Evolutionary conservation across 306 rosid genomes (phyloP).

Genomic region (Albizia julibrissin): DNA sequence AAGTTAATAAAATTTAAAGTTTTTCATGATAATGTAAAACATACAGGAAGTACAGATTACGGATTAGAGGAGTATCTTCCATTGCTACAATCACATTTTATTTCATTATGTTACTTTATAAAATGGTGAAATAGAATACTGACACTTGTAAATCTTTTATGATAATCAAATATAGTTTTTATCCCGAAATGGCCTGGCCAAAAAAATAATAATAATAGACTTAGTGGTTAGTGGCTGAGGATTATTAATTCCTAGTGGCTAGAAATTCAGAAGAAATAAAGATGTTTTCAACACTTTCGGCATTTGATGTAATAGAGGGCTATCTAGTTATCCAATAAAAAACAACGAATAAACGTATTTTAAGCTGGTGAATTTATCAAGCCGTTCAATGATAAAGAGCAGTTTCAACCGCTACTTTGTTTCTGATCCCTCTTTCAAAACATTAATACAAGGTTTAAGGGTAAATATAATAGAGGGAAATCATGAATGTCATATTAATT

Average conservation of each 20-base stretch:
- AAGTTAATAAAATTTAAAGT: no score
- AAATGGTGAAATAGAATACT: neutral
- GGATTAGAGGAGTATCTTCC: neutral
- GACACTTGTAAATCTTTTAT: neutral
- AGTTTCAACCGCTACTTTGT: neutral
- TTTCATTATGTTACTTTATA: neutral
- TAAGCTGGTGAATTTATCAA: neutral
- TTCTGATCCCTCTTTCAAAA: neutral
- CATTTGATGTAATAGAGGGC: neutral
- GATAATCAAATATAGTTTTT: neutral
- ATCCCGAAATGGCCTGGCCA: neutral
- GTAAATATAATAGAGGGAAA: neutral
- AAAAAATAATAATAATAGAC: neutral
- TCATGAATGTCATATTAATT: neutral
- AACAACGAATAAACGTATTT: neutral
- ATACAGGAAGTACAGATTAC: no score
- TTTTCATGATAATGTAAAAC: no score
- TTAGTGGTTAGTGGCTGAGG: slow-evolving; percentile 4
- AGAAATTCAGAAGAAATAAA: neutral
- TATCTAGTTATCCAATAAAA: neutral
- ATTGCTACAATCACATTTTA: neutral
- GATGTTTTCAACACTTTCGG: neutral
- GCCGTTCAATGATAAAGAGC: neutral
- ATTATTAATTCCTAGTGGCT: neutral
- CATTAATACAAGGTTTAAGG: neutral